A percentile compares a stretch with the other conserved stretches of the same genome.
These are phyloP conservation scores for Citrullus mucosospermus DNA, from an alignment of 306 rosid genomes.

Conservation along the genomic window DNA sequence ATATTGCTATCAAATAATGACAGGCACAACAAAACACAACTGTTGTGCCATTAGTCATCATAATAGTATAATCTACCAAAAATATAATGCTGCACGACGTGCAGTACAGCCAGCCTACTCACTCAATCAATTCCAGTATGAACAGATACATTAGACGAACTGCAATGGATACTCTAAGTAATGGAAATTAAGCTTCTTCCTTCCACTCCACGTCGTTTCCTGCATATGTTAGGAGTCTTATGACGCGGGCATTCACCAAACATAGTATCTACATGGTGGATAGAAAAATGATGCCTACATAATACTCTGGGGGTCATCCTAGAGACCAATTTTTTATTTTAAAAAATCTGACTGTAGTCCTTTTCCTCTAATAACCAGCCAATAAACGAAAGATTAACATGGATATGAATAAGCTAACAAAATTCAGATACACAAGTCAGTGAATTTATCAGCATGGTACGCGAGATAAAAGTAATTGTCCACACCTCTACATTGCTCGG, in stretches of 20 bases:
- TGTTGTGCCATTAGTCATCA: too few relatives aligned
- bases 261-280: neutral
- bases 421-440: neutral
- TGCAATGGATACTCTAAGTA: neutral
- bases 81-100: neutral
- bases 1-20: neutral
- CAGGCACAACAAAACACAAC: neutral
- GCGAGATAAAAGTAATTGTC: neutral
- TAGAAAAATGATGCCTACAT: neutral
- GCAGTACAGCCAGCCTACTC: neutral
- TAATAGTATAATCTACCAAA: neutral
- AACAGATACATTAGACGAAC: neutral
- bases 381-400: neutral
- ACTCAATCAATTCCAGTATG: neutral
- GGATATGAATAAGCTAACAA: neutral
- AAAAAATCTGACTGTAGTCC: neutral
- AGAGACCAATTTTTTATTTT: neutral
- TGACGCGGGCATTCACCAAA: neutral
- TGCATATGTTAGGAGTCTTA: neutral
- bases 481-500: constrained; percentile 55
- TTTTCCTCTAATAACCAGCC: neutral
- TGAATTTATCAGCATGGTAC: neutral
- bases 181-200: neutral
- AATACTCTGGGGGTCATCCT: neutral
- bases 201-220: neutral